Percentiles rank a stretch among this genome's conserved stretches.
phyloP scores from a whole-genome alignment of 2,329 filamentous ascomycete genomes.

The Fusarium globosum region DNA sequence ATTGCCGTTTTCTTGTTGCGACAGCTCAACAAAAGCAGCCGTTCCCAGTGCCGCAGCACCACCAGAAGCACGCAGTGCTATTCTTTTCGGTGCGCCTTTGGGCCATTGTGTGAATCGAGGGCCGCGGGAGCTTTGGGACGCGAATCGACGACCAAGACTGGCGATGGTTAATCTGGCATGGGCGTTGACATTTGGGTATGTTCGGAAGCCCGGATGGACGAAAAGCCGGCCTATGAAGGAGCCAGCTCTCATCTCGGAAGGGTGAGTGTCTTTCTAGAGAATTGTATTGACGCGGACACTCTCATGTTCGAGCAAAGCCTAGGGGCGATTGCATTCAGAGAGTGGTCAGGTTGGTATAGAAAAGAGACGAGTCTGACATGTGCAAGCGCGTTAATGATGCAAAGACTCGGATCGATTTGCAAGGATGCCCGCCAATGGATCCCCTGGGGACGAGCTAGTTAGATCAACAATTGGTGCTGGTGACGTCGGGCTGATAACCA shows the following conservation, averaged over 20 bases:
- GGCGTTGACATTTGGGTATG: constrained; percentile 36
- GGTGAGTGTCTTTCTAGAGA: constrained; percentile 19
- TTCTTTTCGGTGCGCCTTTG: constrained; percentile 30
- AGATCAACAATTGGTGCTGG: constrained; percentile 24
- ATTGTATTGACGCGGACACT: constrained; percentile 12
- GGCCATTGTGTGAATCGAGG: constrained; percentile 45
- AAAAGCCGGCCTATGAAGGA: constrained; percentile 58
- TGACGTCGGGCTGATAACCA: constrained; percentile 44
- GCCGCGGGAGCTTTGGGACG: constrained; percentile 42
- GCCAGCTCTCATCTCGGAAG: constrained; percentile 59
- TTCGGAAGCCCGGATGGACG: constrained; percentile 52
- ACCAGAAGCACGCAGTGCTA: constrained; percentile 54
- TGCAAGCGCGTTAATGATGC: constrained; percentile 31
- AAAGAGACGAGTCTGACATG: constrained; percentile 26
- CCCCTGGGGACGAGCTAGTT: constrained; percentile 18
- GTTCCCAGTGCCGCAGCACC: constrained; percentile 62
- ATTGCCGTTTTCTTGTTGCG: constrained; percentile 63
- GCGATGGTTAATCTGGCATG: constrained; percentile 11
- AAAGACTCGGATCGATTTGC: constrained; percentile 21
- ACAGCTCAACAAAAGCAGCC: constrained; percentile 67
- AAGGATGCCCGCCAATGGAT: constrained; percentile 34
- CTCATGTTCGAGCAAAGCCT: constrained; percentile 36
- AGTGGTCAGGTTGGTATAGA: not conserved
- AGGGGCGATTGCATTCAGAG: constrained; percentile 24
- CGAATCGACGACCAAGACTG: constrained; percentile 37